Conservation (phyloP, 352 stramenopile genomes). For the Globisporangium splendens region DNA sequence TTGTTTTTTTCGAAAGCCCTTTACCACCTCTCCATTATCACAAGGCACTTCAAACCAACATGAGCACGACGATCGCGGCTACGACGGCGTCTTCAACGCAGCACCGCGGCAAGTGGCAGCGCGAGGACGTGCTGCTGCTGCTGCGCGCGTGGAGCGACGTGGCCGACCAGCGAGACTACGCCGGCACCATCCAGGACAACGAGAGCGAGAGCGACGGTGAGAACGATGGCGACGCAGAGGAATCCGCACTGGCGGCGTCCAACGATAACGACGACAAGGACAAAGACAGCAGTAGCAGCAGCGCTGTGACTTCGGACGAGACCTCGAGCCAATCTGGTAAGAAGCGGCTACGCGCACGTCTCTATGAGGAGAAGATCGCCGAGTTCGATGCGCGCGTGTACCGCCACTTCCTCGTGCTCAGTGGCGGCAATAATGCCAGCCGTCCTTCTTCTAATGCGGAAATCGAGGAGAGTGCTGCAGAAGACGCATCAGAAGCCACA, state of each 20-base stretch:
- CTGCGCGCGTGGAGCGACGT: neutral
- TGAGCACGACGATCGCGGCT: neutral
- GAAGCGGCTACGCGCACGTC: neutral
- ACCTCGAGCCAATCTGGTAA: no score
- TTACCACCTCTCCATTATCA: no score
- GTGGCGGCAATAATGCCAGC: neutral
- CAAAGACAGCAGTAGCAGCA: no score
- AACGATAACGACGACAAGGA: no score
- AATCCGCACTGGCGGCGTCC: no score
- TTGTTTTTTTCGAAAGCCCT: no score
- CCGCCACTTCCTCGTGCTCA: neutral
- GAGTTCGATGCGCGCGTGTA: neutral
- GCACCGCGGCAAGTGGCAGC: neutral
- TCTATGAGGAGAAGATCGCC: neutral
- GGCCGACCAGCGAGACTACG: neutral
- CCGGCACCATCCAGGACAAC: neutral
- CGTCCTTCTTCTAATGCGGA: no score
- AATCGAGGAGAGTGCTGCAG: no score
- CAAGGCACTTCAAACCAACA: no score
- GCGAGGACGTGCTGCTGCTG: neutral
- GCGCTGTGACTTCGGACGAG: no score
- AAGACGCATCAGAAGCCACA: no score
- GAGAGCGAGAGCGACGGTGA: neutral
- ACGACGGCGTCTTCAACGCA: neutral
- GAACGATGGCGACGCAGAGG: neutral